Conservation (phyloP, 352 stramenopile genomes). For the Phytophthora boehmeriae region DNA sequence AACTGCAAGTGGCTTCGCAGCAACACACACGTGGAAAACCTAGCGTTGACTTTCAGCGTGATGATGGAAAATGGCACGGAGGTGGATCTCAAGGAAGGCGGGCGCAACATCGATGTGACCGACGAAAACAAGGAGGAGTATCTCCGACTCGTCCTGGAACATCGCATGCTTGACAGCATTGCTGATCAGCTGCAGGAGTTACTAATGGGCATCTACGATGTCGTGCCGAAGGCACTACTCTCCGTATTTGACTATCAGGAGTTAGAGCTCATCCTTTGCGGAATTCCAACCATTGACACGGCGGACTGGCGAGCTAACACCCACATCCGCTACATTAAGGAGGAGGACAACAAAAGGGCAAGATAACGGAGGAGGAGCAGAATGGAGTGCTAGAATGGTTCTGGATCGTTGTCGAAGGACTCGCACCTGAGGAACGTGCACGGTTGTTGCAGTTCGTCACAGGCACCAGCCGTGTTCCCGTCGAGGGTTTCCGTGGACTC, state of each 20-base stretch:
- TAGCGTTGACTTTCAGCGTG: conserved; percentile 79
- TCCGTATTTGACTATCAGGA: conserved; percentile 85
- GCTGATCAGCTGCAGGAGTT: conserved; percentile 66
- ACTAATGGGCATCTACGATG: conserved; percentile 74
- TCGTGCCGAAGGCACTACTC: conserved; percentile 67
- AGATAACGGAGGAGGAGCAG: conserved; percentile 43
- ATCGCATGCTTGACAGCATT: conserved; percentile 81
- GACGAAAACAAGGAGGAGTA: conserved; percentile 98
- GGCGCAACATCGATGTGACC: conserved; percentile 92
- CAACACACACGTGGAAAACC: conserved; percentile 55
- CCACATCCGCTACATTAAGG: conserved; percentile 65
- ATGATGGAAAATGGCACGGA: conserved; percentile 60
- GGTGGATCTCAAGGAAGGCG: conserved; percentile 92
- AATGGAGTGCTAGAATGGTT: conserved; percentile 73
- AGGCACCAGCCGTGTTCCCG: conserved; percentile 76
- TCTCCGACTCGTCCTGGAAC: conserved; percentile 62
- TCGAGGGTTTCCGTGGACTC: conserved; percentile 81
- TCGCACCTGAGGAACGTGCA: conserved; percentile 72
- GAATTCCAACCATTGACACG: conserved; percentile 72
- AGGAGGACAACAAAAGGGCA: conserved; percentile 46
- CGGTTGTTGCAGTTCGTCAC: conserved; percentile 80
- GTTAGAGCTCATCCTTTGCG: conserved; percentile 78
- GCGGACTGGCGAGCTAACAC: conserved; percentile 66
- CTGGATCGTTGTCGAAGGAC: conserved; percentile 63
- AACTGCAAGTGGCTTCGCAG: conserved; percentile 71